These are phyloP conservation scores for Pythium brassicae DNA, from an alignment of 352 stramenopile genomes.

Conservation along the genomic window DNA sequence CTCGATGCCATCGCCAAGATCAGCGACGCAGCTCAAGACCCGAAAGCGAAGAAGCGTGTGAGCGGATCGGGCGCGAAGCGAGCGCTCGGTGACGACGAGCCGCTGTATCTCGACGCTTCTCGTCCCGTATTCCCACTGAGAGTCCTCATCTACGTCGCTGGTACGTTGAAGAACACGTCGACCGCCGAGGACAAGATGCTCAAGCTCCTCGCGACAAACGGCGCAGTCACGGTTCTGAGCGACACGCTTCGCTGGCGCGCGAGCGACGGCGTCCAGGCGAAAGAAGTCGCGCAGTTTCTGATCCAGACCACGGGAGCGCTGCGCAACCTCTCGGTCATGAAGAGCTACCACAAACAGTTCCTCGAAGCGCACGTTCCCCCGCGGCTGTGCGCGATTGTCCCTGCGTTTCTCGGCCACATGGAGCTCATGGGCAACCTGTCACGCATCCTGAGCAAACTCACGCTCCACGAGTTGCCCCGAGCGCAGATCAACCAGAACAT, in stretches of 20 bases:
- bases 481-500: slow-evolving; percentile 58
- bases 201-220: slow-evolving; percentile 56
- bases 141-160: slow-evolving; percentile 63
- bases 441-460: slow-evolving; percentile 79
- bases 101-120: background rate
- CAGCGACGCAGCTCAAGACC: slow-evolving; percentile 3
- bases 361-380: slow-evolving; percentile 38
- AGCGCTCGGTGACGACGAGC: background rate
- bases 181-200: slow-evolving; percentile 54
- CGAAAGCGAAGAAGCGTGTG: background rate
- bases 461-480: slow-evolving; percentile 63
- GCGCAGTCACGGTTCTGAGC: slow-evolving; percentile 51
- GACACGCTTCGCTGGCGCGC: slow-evolving; percentile 44
- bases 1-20: slow-evolving; percentile 32
- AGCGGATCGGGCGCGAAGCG: background rate
- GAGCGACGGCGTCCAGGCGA: slow-evolving; percentile 14
- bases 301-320: slow-evolving; percentile 65
- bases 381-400: slow-evolving; percentile 44
- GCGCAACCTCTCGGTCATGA: slow-evolving; percentile 59
- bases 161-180: slow-evolving; percentile 73
- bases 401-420: slow-evolving; percentile 40
- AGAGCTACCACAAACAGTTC: slow-evolving; percentile 70
- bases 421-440: slow-evolving; percentile 80
- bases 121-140: slow-evolving; percentile 21
- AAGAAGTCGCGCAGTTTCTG: slow-evolving; percentile 67